Base-by-base conservation (phyloP, 106 monocot genomes). In the Dendrobium nobile region DNA sequence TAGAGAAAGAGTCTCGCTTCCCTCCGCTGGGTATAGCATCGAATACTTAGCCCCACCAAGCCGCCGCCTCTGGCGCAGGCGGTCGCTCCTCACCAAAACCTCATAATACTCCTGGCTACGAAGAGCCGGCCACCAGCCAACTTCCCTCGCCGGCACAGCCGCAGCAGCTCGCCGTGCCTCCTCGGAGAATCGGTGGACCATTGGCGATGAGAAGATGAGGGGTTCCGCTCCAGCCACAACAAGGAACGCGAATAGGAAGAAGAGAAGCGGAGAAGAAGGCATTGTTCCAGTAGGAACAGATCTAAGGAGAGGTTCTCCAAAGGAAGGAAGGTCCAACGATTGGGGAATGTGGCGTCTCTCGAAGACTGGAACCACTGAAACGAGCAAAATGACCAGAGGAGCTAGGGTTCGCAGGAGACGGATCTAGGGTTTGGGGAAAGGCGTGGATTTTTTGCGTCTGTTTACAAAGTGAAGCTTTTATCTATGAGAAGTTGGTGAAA, bases 181-280 rank as follows among this genome's bases (percentile, higher is more conserved):
- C 59, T 92, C 89, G 76, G 97, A 97, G 85, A 97, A 94, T 31
- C 94, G 89, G 80, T 97, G 97, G 20, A 97, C 85, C 72, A 97
- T 79, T 70, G 81, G 82, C 18, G 89, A 81, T 5, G 96, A 96
- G 22, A 93, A 84, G 45, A 84, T 88, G 45, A 84, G 26, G 31
- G 89, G 65, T n/a, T 81, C 48, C 15, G 83, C 77, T 72, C 79
- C 33, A 82, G 84, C 82, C 20, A 65, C 26, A 27, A 82, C 55
- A 19, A 72, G 31, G 74, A 58, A 43, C 10, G 67, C 0, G 10
- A 42, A 5, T 41, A 73, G 44, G 70, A 84, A 28, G 33, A 47
- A 68, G 47, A 55, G 6, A 9, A 41, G 19, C 67, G 31, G 55
- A 67, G 37, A 73, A 19, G 47, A 15, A 18, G 15, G 17, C 56